Base-by-base conservation (phyloP, 2,329 filamentous ascomycete genomes). In the Talaromyces sp. region DNA sequence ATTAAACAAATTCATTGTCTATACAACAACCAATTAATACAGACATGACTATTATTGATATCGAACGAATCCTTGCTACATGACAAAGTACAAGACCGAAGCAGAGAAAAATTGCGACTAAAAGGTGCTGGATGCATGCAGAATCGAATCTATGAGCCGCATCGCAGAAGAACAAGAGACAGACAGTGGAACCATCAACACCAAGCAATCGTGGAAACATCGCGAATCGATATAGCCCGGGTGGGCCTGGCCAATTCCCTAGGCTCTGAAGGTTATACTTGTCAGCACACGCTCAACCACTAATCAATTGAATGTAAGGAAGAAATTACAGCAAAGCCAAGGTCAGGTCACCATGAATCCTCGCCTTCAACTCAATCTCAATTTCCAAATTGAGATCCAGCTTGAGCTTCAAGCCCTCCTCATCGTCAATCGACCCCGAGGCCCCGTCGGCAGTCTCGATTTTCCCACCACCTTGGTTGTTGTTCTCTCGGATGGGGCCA, bases 261-360 rank as follows among this genome's bases (percentile, higher is more conserved):
- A 47, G 17, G 44, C 44, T 4, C 44, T 47, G 10, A 25, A 9
- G 5, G 9, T 39, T 1, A 15, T 15, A 19, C 42, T 22, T 19
- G 42, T 47, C 9, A 47, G 44, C 44, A 25, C 44, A 22, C 9
- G 42, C 15, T 39, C 32, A 3, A 30, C 28, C 28, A 22, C 28
- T 30, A 8, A 17, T 36, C 33, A 15, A n/a, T 25, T 11, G 9
- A 10, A 11, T 30, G 10, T 19, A 17, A 2, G 25, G 13, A 3
- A 17, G 4, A 27, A 53, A 77, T 73, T 74, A 79, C 77, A 79
- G 71, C 49, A 79, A 68, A 59, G 73, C 84, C 59, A 87, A 70
- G n/a, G 85, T 85, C 57, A 85, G 73, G 69, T 85, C 83, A 75
- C 83, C 83, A 65, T 84, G 82, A 69, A 85, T 85, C 74, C 83